Evolutionary conservation across 2,329 filamentous ascomycete species (phyloP), one percentile per base, ranked within the genome.

Genomic region (Fusarium sp.): DNA sequence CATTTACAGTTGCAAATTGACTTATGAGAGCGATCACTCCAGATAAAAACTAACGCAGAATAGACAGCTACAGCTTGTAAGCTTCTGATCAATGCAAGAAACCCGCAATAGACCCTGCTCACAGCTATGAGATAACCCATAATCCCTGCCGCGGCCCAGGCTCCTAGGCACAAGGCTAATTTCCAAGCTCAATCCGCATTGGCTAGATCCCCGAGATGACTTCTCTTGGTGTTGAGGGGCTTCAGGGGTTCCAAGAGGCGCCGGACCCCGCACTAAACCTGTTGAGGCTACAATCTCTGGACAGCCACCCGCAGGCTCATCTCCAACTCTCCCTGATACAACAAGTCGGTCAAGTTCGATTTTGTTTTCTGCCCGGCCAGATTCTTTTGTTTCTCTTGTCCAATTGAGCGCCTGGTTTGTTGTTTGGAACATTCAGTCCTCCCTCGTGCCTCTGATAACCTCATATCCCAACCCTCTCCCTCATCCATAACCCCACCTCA

Each of bases 321-420:
- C 67, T 70, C 68, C 66, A 69, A 68, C 53, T 66, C 58, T 60
- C 68, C 55, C 68, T 58, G 57, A 69, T 49, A 60, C 58, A 66
- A 64, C 54, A 69, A 70, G 68, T 70, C 68, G 68, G 68, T 70
- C 66, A 62, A 61, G 56, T 69, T 45, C 47, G 44, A 29, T 33
- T 62, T 55, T 29, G 10, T 31, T 47, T 56, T 50, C 32, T 46
- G 27, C 41, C 37, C 14, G 44, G 29, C 11, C 19, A 32, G 15
- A 41, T 17, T 42, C 43, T 19, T 6, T 21, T 32, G 23, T 49
- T 17, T 27, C 17, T 47, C 9, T 23, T 56, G 19, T 62, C 42
- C 49, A 49, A 44, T 54, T 27, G 39, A 41, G 39, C 27, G 17
- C 39, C 43, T 55, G 13, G 11, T 46, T 54, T 33, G 14, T 25